Conservation (phyloP, 768 basidiomycete genomes). For the Serendipita indica region DNA sequence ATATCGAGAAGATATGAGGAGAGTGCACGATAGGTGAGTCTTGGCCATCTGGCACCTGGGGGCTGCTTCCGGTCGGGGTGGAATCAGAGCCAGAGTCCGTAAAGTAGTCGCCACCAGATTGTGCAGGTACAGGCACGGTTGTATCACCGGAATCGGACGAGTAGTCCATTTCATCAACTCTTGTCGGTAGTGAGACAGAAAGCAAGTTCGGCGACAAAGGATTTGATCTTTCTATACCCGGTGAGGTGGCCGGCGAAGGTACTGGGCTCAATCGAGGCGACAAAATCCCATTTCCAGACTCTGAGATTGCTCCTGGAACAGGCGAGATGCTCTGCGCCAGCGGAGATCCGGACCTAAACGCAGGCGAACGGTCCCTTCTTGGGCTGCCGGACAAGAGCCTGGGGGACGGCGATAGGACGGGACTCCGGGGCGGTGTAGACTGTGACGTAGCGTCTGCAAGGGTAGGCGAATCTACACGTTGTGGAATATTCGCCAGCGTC, state of each 20-base stretch:
- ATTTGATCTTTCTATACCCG: background rate
- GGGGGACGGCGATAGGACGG: conserved; percentile 1
- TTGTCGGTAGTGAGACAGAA: background rate
- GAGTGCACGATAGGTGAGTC: background rate
- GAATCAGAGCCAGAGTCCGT: background rate
- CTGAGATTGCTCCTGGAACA: background rate
- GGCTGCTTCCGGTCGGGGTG: conserved; percentile 3
- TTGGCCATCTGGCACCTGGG: background rate
- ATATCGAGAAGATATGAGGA: background rate
- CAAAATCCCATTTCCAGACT: background rate
- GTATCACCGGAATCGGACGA: background rate
- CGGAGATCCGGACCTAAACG: background rate
- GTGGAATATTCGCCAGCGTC: background rate
- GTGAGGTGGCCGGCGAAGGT: background rate
- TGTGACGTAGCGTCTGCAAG: background rate
- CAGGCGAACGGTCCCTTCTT: background rate
- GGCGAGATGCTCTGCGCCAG: conserved; percentile 4
- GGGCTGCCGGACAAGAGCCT: background rate
- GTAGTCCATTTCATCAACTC: conserved; percentile 3
- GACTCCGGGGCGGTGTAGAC: conserved; percentile 3
- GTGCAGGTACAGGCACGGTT: background rate
- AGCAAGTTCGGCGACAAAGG: background rate
- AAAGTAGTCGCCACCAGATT: background rate
- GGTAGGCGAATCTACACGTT: background rate
- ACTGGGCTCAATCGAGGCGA: background rate